Evolutionary conservation across 2,329 filamentous ascomycete genomes (phyloP), one percentile per base, ranked within the genome.

Genomic region (Beauveria sp.): DNA sequence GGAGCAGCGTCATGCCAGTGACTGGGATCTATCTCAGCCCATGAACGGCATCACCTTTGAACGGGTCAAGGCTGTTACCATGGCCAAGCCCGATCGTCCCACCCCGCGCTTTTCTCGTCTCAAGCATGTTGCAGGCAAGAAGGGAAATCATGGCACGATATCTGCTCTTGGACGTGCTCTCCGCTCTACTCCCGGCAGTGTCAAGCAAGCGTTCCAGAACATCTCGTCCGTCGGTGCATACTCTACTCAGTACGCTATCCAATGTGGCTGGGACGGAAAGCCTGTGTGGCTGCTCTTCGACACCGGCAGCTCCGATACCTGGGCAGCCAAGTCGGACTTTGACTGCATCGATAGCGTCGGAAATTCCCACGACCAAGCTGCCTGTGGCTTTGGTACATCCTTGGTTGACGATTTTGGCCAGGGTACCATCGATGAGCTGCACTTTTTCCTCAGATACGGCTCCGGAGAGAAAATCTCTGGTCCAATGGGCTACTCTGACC

Each of bases 251-350:
- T 78, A 78, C 56, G 75, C 73, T 59, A 69, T 78, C 48, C 67
- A 76, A 52, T 76, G 75, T 51, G 65, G 60, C 4, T 78, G 76
- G 75, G 75, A 77, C 41, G 70, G 69, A 18, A 67, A 67, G 8
- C 70, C 72, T 0, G 65, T 76, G 34, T 76, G 73, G 70, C 67
- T 83, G 30, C 66, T 80, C 14, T 71, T 83, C 52, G 79, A 82
- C 64, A 81, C 79, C 0, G 80, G 78, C 26, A 81, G 79, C 66
- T 76, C 79, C 24, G 80, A 83, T 63, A 82, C 80, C 1, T 83
- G 80, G 80, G 73, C 76, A 2, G 73, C 74, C 40, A 70, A 71
- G 12, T 67, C 66, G 1, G 71, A 73, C 34, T 80, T 80, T 63
- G 66, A 68, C 48, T 83, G 80, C 64, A 67, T 74, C 41, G 73